Evolutionary conservation across 2,329 filamentous ascomycete genomes (phyloP).

Genomic region (Venturia carpophila): DNA sequence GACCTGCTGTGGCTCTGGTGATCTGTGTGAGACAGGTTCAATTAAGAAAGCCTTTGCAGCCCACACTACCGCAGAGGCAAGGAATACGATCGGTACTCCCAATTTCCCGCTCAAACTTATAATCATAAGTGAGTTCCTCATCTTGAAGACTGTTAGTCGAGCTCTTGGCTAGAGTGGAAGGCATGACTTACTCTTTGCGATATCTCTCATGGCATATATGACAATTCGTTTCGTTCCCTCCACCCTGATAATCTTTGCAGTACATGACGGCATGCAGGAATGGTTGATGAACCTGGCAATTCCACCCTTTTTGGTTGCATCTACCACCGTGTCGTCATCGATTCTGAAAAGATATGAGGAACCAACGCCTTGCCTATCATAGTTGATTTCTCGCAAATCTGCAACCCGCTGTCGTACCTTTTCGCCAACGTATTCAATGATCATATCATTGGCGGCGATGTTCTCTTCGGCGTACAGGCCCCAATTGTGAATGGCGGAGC

Average conservation of each 20-base stretch:
- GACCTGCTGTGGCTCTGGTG: background rate
- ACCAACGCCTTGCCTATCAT: conserved; percentile 92
- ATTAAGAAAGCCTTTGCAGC: conserved; percentile 98
- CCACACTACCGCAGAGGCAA: conserved; percentile 89
- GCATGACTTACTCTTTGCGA: conserved; percentile 71
- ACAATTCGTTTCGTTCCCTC: conserved; percentile 97
- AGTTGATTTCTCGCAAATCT: conserved; percentile 86
- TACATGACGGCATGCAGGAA: conserved; percentile 96
- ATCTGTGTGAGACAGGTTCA: conserved; percentile 39
- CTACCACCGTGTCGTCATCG: conserved; percentile 93
- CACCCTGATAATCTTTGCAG: conserved; percentile 98
- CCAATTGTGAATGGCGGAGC: conserved; percentile 98
- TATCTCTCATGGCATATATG: conserved; percentile 95
- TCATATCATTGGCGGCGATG: conserved; percentile 96
- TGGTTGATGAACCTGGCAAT: conserved; percentile 99
- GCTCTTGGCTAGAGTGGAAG: background rate
- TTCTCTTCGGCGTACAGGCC: conserved; percentile 96
- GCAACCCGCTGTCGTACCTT: conserved; percentile 95
- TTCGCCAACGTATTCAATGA: conserved; percentile 98
- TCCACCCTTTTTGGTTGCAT: conserved; percentile 96
- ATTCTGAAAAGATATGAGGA: conserved; percentile 98
- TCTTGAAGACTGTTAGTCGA: conserved; percentile 47
- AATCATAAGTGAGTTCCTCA: conserved; percentile 98
- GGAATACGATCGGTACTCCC: conserved; percentile 92
- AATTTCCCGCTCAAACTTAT: conserved; percentile 98